These are phyloP conservation scores for Penicillium sp. DNA, from an alignment of 2,329 filamentous ascomycete species.

Conservation along the genomic window DNA sequence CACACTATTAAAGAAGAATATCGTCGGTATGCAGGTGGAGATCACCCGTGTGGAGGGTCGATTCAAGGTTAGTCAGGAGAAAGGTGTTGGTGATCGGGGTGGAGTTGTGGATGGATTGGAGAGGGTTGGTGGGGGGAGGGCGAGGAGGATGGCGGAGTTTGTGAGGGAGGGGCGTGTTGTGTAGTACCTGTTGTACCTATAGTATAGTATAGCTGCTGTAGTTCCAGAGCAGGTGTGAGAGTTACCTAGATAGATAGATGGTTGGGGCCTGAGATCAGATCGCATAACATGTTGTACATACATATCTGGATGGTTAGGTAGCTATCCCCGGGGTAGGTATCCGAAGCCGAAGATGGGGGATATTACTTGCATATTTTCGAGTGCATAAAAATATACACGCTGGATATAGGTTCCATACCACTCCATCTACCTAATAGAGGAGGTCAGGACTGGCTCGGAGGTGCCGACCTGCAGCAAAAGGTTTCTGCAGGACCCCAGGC, in stretches of 20 bases:
- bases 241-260: no score
- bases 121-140: constrained; percentile 13
- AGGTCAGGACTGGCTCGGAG: not conserved
- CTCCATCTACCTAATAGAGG: no score
- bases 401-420: no score
- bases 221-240: not conserved
- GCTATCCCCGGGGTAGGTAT: no score
- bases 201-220: no score
- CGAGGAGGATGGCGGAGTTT: constrained; percentile 28
- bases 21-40: constrained; percentile 28
- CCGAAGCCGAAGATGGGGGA: no score
- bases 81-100: constrained; percentile 20
- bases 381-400: no score
- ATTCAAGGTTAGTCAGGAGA: constrained; percentile 34
- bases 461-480: not conserved
- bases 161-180: constrained; percentile 15
- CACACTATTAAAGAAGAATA: constrained; percentile 26
- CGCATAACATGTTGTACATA: no score
- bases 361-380: no score
- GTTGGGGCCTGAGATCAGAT: not conserved
- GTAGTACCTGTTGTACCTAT: not conserved
- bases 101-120: constrained; percentile 30
- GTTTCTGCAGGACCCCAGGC: not conserved
- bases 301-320: no score
- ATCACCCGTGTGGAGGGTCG: constrained; percentile 29